phyloP scores from a whole-genome alignment of 169 alveolate genomes.

The Cyclospora cayetanensis region DNA sequence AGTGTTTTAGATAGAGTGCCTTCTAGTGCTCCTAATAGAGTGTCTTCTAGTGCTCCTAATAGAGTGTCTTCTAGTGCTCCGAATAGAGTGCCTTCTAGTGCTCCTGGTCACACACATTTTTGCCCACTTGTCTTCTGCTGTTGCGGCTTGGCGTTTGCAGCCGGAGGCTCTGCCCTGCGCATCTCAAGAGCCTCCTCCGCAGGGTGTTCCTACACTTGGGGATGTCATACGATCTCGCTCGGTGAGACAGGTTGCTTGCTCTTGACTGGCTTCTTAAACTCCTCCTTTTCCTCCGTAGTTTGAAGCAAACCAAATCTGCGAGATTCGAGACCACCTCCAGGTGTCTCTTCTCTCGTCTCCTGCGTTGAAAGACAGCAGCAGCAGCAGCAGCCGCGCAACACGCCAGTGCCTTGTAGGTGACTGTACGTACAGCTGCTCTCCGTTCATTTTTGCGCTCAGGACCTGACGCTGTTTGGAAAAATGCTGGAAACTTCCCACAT shows the following conservation, averaged over 20 bases:
- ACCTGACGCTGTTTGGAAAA: neutral
- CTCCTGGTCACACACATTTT: too few species aligned
- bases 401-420: too few species aligned
- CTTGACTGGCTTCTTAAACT: neutral
- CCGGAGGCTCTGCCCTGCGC: neutral
- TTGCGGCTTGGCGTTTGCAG: neutral
- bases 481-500: neutral
- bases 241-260: neutral
- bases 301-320: too few species aligned
- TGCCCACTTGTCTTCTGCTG: neutral
- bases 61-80: neutral
- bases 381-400: too few species aligned
- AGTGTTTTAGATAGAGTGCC: too few species aligned
- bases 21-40: too few species aligned
- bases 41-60: too few species aligned
- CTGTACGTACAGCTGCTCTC: neutral
- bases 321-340: too few species aligned
- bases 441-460: neutral
- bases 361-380: too few species aligned
- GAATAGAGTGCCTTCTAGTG: neutral
- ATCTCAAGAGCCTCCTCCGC: neutral
- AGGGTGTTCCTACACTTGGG: neutral
- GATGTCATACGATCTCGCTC: neutral
- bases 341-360: neutral
- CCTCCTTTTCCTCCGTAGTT: neutral